These are phyloP conservation scores for Penicillium sp. DNA, from an alignment of 2,329 filamentous ascomycete species.

Conservation along the genomic window DNA sequence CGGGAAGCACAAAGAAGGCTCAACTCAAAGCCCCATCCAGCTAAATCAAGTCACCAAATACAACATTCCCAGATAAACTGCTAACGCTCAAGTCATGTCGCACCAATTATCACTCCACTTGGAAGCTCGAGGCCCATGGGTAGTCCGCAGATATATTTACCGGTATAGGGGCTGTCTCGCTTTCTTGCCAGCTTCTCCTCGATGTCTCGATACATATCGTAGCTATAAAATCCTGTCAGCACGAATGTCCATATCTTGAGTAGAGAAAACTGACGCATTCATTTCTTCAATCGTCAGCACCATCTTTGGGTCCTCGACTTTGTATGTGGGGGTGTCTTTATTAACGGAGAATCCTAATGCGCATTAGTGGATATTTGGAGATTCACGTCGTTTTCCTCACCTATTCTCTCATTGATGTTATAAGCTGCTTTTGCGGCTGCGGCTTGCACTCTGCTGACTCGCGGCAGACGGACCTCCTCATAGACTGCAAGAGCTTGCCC, in stretches of 20 bases:
- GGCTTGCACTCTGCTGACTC: constrained; percentile 52
- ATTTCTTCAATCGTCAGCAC: constrained; percentile 65
- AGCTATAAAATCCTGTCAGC: constrained; percentile 34
- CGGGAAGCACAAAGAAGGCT: no score
- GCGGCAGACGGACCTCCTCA: constrained; percentile 49
- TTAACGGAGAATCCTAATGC: constrained; percentile 56
- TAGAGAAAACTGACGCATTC: constrained; percentile 49
- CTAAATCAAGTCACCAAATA: no score
- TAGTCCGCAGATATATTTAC: constrained; percentile 42
- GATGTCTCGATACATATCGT: constrained; percentile 55
- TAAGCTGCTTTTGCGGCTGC: constrained; percentile 54
- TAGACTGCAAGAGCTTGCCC: constrained; percentile 48
- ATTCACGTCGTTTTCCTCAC: constrained; percentile 27
- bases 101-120: constrained; percentile 26
- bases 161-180: constrained; percentile 28
- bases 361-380: constrained; percentile 11
- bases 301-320: constrained; percentile 55
- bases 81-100: not conserved
- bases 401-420: constrained; percentile 60
- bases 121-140: constrained; percentile 44
- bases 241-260: not conserved
- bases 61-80: no score
- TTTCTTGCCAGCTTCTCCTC: constrained; percentile 44
- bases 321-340: constrained; percentile 52
- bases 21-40: no score